Evolutionary conservation across 495 filamentous ascomycete genomes (phyloP), one percentile per base, ranked within the genome.

Genomic region (Hyaloscypha hepaticicola): DNA sequence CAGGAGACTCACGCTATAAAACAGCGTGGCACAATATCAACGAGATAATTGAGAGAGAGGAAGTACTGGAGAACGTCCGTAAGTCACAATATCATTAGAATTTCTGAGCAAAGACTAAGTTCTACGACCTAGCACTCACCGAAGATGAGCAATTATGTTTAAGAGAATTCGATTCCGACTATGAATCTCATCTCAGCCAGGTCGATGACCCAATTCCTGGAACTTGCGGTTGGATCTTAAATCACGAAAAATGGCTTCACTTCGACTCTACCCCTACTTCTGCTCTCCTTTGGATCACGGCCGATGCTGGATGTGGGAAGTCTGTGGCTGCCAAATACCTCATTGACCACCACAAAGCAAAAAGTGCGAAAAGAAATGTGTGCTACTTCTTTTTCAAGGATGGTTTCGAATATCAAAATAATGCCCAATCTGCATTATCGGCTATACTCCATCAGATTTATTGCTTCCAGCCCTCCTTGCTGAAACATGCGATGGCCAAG

Each of bases 381-480:
- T 82, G 80, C 60, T 85, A 83, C 66, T 87, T 85, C 71, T 85
- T 85, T 68, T 85, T 87, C 73, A 84, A 85, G 58, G 81, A 85
- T 80, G 66, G 55, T 79, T 31, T 31, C 21, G 26, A 21, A 27
- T 3, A 58, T 21, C 55, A 58, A 33, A 27, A 58, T 14, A 33
- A 58, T 33, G 24, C 26, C 4, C 26, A 31, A 5, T 33, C 26
- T 33, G 55, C 25, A 11, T 58, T 58, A 55, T 55, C 52, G 1
- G 22, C 52, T 22, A 29, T 29, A 25, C 27, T 29, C 22, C 27
- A 55, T 22, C 52, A 55, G 52, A 55, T 55, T 26, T 55, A 26
- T 28, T 55, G 27, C 52, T 55, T 55, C 25, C 52, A 27, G 27
- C 52, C 52, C 22, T 14, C 26, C 29, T 27, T 58, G 29, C 7